Evolutionary conservation across 192 early-diverging fungal species (phyloP).

Genomic region (Coemansia sp.): DNA sequence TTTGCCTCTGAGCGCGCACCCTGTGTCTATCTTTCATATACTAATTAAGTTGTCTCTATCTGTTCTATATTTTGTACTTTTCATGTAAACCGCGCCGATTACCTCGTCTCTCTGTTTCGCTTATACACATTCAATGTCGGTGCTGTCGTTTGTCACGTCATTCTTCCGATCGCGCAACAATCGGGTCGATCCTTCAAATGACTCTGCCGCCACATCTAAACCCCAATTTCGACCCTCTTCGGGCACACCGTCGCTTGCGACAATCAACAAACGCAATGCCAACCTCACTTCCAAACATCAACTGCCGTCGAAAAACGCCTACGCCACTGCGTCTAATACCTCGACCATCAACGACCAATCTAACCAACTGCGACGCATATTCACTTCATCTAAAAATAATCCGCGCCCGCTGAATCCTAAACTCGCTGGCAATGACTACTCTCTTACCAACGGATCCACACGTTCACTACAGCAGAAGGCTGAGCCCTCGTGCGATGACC

Average conservation of each 20-base stretch:
- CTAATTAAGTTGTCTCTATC: constrained; percentile 1
- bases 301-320: not conserved
- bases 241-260: constrained; percentile 20
- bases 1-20: not conserved
- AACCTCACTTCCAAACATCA: constrained; percentile 15
- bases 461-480: constrained; percentile 51
- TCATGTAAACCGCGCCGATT: constrained; percentile 2
- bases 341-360: constrained; percentile 26
- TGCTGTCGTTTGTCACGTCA: constrained; percentile 54
- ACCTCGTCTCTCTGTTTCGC: not conserved
- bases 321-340: not conserved
- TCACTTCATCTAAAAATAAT: constrained; percentile 39
- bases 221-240: constrained; percentile 18
- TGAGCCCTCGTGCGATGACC: constrained; percentile 73
- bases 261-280: constrained; percentile 13
- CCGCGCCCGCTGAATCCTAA: constrained; percentile 33
- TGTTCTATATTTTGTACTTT: not conserved
- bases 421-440: not conserved
- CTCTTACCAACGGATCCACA: constrained; percentile 6
- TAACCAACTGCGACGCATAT: constrained; percentile 41
- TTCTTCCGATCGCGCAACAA: constrained; percentile 53
- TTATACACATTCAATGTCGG: constrained; percentile 34
- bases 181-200: constrained; percentile 21
- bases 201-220: constrained; percentile 17
- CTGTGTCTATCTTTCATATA: constrained; percentile 3